These are phyloP conservation scores for Lyophyllum decastes DNA, from an alignment of 768 basidiomycete genomes.

Conservation along the genomic window DNA sequence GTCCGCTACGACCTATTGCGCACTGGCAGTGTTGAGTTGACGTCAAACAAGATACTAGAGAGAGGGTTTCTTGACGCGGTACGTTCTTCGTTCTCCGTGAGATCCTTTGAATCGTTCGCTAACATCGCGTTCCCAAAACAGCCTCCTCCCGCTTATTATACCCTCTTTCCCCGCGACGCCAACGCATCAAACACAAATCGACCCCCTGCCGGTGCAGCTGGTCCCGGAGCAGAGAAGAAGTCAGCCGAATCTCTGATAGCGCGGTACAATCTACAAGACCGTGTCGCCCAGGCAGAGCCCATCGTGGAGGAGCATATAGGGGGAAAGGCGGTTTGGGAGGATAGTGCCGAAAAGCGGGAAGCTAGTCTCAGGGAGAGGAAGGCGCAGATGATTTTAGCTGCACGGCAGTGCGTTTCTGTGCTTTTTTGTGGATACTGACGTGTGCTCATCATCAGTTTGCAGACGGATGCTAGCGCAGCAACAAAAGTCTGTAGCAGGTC, in stretches of 20 bases:
- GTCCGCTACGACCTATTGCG: slow-evolving; percentile 81
- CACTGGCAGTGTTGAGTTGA: slow-evolving; percentile 75
- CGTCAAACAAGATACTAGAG: slow-evolving; percentile 82
- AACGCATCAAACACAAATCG: slow-evolving; percentile 20
- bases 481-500: slow-evolving; percentile 23
- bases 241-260: slow-evolving; percentile 58
- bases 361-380: slow-evolving; percentile 78
- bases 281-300: slow-evolving; percentile 33
- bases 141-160: slow-evolving; percentile 79
- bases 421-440: slow-evolving; percentile 1
- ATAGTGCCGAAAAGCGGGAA: slow-evolving; percentile 74
- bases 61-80: slow-evolving; percentile 79
- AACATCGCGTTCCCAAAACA: too few relatives aligned
- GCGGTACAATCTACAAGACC: slow-evolving; percentile 66
- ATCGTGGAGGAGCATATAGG: slow-evolving; percentile 45
- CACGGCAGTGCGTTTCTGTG: slow-evolving; percentile 67
- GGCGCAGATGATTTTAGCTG: slow-evolving; percentile 85
- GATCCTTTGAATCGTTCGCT: too few relatives aligned
- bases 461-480: slow-evolving; percentile 50
- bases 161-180: slow-evolving; percentile 60
- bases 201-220: slow-evolving; percentile 15
- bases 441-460: not conserved
- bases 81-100: slow-evolving; percentile 27
- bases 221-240: slow-evolving; percentile 30
- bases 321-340: slow-evolving; percentile 78